Evolutionary conservation across 2,329 filamentous ascomycete species (phyloP), one percentile per base, ranked within the genome.

Genomic region (Cladophialophora carrionii): DNA sequence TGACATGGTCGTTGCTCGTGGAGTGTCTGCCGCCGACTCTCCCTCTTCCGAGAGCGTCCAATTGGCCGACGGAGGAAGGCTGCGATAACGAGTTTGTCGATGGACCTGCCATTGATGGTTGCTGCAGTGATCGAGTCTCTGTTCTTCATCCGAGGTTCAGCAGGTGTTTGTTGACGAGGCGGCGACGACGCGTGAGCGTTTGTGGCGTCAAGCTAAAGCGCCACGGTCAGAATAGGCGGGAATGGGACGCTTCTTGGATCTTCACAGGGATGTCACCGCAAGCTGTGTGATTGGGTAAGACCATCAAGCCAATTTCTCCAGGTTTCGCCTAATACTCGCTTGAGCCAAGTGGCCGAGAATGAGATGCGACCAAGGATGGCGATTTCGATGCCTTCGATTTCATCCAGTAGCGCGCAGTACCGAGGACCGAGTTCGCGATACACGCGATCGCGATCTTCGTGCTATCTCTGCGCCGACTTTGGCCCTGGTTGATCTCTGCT

Each of bases 161-260:
- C 48, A 26, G 48, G 48, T 51, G 48, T 51, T 51, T 51, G 48
- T 51, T 51, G 48, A 51, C 24, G 24, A 51, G 3, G 26, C 26
- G 26, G 22, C 6, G 22, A 51, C 4, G 48, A 51, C 46, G 5
- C 48, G 22, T 12, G 48, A 51, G 48, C 4, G 24, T 3, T 12
- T 51, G 48, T 51, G 48, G 48, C 48, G 48, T 51, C 20, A 51
- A 51, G 48, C 24, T 51, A 51, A 51, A 43, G 37, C 37, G 14
- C 34, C 1, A 14, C 7, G 34, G 34, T 14, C 34, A 41, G 14
- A n/a, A n/a, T n/a, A n/a, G n/a, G n/a, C 26, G 6, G 6, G 26
- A 43, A 20, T 1, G 37, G 6, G 37, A n/a, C 37, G 14, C 37
- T 43, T 43, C 14, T 2, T n/a, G 37, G n/a, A 43, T n/a, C 37